Evolutionary conservation across 2,329 filamentous ascomycete genomes (phyloP).

Genomic region (Colletotrichum australisinense): DNA sequence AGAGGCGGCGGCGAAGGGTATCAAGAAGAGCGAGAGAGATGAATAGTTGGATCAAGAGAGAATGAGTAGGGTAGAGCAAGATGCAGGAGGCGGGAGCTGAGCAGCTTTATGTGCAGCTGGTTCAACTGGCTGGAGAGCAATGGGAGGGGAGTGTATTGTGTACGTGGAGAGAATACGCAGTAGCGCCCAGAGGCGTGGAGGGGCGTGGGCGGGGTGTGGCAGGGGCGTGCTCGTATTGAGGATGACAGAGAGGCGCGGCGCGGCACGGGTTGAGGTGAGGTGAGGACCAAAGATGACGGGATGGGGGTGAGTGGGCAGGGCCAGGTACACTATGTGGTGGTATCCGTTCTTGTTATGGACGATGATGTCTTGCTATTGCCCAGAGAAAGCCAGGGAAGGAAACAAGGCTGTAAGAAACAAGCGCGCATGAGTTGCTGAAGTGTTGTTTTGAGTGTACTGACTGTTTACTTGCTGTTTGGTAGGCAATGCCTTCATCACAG

Average conservation of each 20-base stretch:
- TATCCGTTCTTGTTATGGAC: not conserved
- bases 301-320: not conserved
- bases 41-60: slow-evolving; percentile 33
- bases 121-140: slow-evolving; percentile 11
- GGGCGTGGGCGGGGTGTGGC: slow-evolving; percentile 33
- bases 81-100: slow-evolving; percentile 36
- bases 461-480: not conserved
- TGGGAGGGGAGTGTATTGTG: slow-evolving; percentile 34
- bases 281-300: slow-evolving; percentile 4
- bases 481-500: not conserved
- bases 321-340: not conserved
- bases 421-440: not conserved
- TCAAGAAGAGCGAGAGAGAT: slow-evolving; percentile 35
- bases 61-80: slow-evolving; percentile 23
- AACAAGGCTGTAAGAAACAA: slow-evolving; percentile 5
- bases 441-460: not conserved
- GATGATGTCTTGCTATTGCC: slow-evolving; percentile 6
- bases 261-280: slow-evolving; percentile 17
- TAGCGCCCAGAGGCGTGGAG: slow-evolving; percentile 32
- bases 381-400: slow-evolving; percentile 1
- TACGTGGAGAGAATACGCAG: slow-evolving; percentile 35
- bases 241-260: slow-evolving; percentile 22
- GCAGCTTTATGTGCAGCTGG: slow-evolving; percentile 39
- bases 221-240: slow-evolving; percentile 35
- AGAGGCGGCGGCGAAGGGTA: slow-evolving; percentile 30